Evolutionary conservation across 306 rosid genomes (phyloP).

Genomic region (Cicer cuneatum): DNA sequence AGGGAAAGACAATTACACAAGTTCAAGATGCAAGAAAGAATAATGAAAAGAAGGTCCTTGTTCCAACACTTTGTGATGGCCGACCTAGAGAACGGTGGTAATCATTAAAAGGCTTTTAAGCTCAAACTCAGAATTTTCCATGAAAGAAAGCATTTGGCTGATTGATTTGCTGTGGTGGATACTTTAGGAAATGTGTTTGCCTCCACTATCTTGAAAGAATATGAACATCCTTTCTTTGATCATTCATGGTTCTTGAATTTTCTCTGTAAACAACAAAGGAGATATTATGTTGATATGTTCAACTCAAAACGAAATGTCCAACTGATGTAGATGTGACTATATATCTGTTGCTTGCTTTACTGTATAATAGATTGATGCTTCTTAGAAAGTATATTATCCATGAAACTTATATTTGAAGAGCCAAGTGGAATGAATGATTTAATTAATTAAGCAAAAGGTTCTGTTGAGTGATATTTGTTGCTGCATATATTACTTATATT

Average conservation of each 20-base stretch:
- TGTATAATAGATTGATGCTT: slow-evolving; percentile 34
- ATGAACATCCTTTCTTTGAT: slow-evolving; percentile 10
- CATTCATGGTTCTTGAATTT: slow-evolving; percentile 14
- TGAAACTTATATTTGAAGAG: slow-evolving; percentile 22
- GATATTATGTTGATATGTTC: slow-evolving; percentile 34
- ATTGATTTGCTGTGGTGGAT: slow-evolving; percentile 27
- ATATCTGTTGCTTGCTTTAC: slow-evolving; percentile 30
- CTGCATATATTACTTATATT: slow-evolving; percentile 27
- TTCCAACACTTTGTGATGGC: slow-evolving; percentile 63
- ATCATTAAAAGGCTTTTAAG: slow-evolving; percentile 31
- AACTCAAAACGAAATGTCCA: slow-evolving; percentile 24
- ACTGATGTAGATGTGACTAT: slow-evolving; percentile 9
- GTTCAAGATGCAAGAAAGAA: slow-evolving; percentile 41
- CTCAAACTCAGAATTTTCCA: slow-evolving; percentile 24
- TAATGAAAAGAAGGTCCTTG: slow-evolving; percentile 52
- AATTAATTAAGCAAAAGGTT: neutral
- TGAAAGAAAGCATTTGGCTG: slow-evolving; percentile 35
- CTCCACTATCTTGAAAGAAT: slow-evolving; percentile 38
- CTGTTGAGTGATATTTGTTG: slow-evolving; percentile 11
- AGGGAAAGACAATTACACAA: slow-evolving; percentile 45
- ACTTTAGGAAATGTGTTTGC: slow-evolving; percentile 35
- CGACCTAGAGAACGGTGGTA: slow-evolving; percentile 84
- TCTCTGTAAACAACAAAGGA: slow-evolving; percentile 24
- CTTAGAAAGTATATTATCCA: slow-evolving; percentile 15
- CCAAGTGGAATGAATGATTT: slow-evolving; percentile 10